These are phyloP conservation scores for Suhomyces vadensis DNA, from an alignment of 805 yeast species.

Conservation along the genomic window DNA sequence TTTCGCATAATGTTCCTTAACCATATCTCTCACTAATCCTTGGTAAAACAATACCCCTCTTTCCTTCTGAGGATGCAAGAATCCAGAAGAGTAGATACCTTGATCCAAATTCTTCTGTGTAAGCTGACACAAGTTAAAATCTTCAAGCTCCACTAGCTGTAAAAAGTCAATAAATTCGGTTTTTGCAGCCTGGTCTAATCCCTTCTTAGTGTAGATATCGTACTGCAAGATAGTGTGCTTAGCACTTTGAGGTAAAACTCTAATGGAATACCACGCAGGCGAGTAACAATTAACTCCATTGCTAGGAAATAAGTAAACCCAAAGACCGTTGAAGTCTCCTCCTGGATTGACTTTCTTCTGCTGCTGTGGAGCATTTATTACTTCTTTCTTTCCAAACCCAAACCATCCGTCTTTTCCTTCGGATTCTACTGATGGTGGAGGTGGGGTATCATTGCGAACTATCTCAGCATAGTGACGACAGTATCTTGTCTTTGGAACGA, in stretches of 20 bases:
- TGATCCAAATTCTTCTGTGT: slow-evolving; percentile 64
- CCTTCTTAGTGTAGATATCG: slow-evolving; percentile 62
- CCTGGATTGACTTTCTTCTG: slow-evolving; percentile 50
- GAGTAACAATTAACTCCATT: slow-evolving; percentile 65
- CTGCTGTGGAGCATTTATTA: slow-evolving; percentile 12
- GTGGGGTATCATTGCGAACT: slow-evolving; percentile 34
- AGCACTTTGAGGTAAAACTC: slow-evolving; percentile 57
- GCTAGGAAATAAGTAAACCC: slow-evolving; percentile 62
- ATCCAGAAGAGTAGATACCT: slow-evolving; percentile 60
- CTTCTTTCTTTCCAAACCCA: slow-evolving; percentile 45
- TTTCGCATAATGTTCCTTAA: slow-evolving; percentile 49
- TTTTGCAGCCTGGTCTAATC: slow-evolving; percentile 50
- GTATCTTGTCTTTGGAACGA: slow-evolving; percentile 57
- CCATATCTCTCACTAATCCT: slow-evolving; percentile 56
- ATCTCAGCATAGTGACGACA: slow-evolving; percentile 64
- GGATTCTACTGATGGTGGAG: slow-evolving; percentile 25
- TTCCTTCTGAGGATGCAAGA: slow-evolving; percentile 59
- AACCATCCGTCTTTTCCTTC: slow-evolving; percentile 49
- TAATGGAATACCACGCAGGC: slow-evolving; percentile 65
- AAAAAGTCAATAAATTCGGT: slow-evolving; percentile 64
- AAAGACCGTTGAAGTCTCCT: slow-evolving; percentile 61
- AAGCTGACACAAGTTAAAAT: slow-evolving; percentile 57
- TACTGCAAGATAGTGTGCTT: slow-evolving; percentile 58
- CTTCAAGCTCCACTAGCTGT: slow-evolving; percentile 61
- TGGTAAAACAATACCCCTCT: slow-evolving; percentile 61